Percentiles rank a stretch among this genome's conserved stretches.
These are phyloP conservation scores for Stereum hirsutum DNA, from an alignment of 1,284 basidiomycete genomes.

Conservation along the genomic window DNA sequence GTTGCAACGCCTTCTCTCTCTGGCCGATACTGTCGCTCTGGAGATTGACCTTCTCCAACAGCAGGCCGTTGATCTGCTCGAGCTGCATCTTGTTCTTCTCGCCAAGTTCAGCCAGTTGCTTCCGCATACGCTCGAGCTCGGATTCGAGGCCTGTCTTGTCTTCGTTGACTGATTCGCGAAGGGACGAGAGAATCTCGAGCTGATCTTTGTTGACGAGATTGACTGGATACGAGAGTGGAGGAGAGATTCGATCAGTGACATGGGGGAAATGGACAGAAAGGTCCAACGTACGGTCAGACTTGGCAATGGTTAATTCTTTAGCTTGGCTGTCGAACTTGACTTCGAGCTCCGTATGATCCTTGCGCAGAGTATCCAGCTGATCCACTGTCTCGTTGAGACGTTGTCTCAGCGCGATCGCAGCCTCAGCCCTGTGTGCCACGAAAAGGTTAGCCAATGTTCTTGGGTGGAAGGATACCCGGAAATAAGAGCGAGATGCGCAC, in stretches of 20 bases:
- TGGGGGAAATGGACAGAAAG: no score
- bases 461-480: not conserved
- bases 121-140: constrained; percentile 56
- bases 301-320: constrained; percentile 75
- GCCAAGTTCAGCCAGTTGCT: constrained; percentile 60
- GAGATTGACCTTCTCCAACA: constrained; percentile 87
- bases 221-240: constrained; percentile 37
- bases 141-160: constrained; percentile 74
- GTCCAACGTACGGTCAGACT: constrained; percentile 71
- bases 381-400: constrained; percentile 84
- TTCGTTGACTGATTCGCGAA: constrained; percentile 83
- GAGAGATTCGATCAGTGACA: not conserved
- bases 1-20: constrained; percentile 74
- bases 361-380: constrained; percentile 67
- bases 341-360: constrained; percentile 63
- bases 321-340: constrained; percentile 58
- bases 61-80: constrained; percentile 79
- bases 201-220: constrained; percentile 81
- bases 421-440: constrained; percentile 54
- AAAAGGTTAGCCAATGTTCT: constrained; percentile 6
- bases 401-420: constrained; percentile 80
- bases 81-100: constrained; percentile 90
- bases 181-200: constrained; percentile 69
- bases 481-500: constrained; percentile 29
- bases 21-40: constrained; percentile 84